These are phyloP conservation scores for Gillenia trifoliata DNA, from an alignment of 306 rosid genomes.

Conservation along the genomic window DNA sequence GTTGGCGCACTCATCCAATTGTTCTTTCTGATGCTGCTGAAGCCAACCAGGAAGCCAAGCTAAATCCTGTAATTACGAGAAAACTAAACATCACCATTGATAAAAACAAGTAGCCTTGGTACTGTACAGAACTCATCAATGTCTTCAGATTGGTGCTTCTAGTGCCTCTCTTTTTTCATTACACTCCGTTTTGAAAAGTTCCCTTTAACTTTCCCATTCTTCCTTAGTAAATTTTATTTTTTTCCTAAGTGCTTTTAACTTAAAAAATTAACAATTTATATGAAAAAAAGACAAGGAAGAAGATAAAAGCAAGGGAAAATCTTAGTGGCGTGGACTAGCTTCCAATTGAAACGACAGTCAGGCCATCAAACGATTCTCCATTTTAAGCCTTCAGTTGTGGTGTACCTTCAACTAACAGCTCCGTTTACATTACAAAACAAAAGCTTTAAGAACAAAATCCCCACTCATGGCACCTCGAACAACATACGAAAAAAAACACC, in stretches of 20 bases:
- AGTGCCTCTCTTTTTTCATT: no score
- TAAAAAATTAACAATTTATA: no score
- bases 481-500: neutral
- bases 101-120: neutral
- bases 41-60: conserved; percentile 90
- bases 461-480: neutral
- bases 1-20: conserved; percentile 29
- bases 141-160: no score
- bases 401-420: neutral
- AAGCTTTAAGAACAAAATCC: neutral
- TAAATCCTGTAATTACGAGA: conserved; percentile 45
- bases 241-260: no score
- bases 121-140: neutral
- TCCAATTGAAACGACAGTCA: neutral
- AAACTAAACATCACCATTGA: neutral
- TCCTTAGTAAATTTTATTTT: no score
- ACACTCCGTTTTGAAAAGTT: neutral
- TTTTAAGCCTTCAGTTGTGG: neutral
- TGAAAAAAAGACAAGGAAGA: no score
- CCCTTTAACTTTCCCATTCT: neutral
- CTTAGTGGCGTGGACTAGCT: neutral
- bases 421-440: neutral
- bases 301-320: neutral
- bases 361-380: neutral
- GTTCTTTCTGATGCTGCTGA: conserved; percentile 56